These are phyloP conservation scores for Acanthamoeba royreba DNA, from an alignment of 208 protist genomes.

Conservation along the genomic window DNA sequence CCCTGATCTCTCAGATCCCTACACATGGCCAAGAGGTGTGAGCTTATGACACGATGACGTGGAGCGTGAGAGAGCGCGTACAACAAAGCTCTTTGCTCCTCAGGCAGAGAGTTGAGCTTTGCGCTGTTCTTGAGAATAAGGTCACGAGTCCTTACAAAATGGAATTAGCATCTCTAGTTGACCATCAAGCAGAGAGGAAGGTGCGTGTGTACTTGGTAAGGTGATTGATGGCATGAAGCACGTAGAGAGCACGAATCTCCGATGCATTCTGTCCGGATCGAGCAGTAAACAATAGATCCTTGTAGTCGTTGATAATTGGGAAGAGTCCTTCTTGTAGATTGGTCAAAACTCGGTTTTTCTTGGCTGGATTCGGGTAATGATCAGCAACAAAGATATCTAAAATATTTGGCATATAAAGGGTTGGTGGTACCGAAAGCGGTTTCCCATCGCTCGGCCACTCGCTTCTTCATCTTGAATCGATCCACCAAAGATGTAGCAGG, in stretches of 20 bases:
- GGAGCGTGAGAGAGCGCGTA: too few species aligned
- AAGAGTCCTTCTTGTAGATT: constrained; percentile 29
- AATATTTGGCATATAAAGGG: background rate
- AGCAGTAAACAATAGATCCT: constrained; percentile 8
- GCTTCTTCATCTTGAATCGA: constrained; percentile 25
- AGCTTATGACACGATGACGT: too few species aligned
- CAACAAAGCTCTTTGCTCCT: background rate
- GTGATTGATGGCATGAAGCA: constrained; percentile 41
- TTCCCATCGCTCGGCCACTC: background rate
- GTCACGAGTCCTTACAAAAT: constrained; percentile 11
- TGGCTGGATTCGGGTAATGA: background rate
- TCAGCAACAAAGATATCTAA: background rate
- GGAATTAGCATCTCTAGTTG: too few species aligned
- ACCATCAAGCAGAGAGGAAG: background rate
- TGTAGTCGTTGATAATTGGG: constrained; percentile 23
- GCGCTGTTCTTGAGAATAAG: background rate
- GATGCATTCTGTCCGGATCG: background rate
- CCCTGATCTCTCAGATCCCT: constrained; percentile 85
- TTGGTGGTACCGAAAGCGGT: background rate
- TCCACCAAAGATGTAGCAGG: background rate
- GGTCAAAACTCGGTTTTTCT: background rate
- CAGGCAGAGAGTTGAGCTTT: background rate
- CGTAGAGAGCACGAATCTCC: background rate
- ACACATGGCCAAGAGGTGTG: background rate
- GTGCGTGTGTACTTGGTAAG: background rate